Evolutionary conservation across 2,329 filamentous ascomycete species (phyloP), one percentile per base, ranked within the genome.

Genomic region (Aspergillus latus): DNA sequence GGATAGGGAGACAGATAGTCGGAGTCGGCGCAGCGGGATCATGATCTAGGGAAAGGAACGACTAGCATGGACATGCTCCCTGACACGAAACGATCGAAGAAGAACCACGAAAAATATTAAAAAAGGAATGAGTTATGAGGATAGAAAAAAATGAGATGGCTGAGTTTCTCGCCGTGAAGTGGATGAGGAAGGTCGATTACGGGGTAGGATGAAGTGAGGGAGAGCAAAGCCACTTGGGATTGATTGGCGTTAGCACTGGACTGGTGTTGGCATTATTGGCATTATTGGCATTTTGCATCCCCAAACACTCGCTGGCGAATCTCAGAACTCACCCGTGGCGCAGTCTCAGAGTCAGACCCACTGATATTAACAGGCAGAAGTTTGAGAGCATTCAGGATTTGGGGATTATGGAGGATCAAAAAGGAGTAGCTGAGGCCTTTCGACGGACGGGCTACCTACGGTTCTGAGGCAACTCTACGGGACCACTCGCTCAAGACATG

Each of bases 11-110:
- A 64, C 62, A 64, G 64, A 64, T 62, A 62, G 56, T 56, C 62
- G 57, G 62, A 61, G 55, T 56, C 62, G 57, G 62, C 63, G 63
- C 66, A 64, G 65, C 64, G 65, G 64, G 65, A 69, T 75, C 73
- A 76, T 75, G 71, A 69, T 74, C 70, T 72, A 64, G 60, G 57
- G 51, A 66, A 72, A 70, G 52, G 68, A 72, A 63, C 57, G 65
- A 64, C 60, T 63, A 59, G 54, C 49, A 59, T 64, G 63, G 60
- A 64, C 71, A 73, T 72, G 59, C 60, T 69, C 63, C 59, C 51
- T 42, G 44, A 49, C 46, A 29, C 37, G 39, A 48, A 43, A 50
- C n/a, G 39, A 48, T 45, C 57, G 54, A 59, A 49, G 61, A 49
- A 49, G 51, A 50, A 54, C 48, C 9, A 46, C 21, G 21, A 21